Evolutionary conservation across 441 rosid genomes (phyloP).

Genomic region (Brassica hybrid): DNA sequence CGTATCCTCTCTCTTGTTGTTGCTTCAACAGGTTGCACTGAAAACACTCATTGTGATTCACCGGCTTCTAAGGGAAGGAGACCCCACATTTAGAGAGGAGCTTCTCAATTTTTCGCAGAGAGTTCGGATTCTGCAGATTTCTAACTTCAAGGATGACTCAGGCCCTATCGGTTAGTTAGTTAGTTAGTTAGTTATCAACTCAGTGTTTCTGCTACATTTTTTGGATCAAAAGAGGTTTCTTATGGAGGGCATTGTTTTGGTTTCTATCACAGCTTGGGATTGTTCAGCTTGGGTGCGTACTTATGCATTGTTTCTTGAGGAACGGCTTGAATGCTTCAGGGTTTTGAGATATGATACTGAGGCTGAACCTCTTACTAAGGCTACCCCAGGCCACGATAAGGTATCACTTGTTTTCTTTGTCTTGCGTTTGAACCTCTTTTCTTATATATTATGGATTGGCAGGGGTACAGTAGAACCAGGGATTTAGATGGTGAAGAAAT

Average conservation of each 20-base stretch:
- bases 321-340: slow-evolving; percentile 94
- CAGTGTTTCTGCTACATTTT: slow-evolving; percentile 4
- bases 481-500: too few species aligned
- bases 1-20: neutral
- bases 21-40: too few species aligned
- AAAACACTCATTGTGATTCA: too few species aligned
- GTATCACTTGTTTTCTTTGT: slow-evolving; percentile 45
- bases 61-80: too few species aligned
- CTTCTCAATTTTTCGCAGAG: too few species aligned
- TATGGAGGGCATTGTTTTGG: neutral
- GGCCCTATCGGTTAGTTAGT: too few species aligned
- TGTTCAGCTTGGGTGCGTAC: slow-evolving; percentile 99
- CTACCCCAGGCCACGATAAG: slow-evolving; percentile 87
- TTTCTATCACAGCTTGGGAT: slow-evolving; percentile 80
- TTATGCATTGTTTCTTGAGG: slow-evolving; percentile 92
- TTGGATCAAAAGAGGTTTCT: neutral
- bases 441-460: slow-evolving; percentile 28
- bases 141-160: too few species aligned
- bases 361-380: slow-evolving; percentile 83
- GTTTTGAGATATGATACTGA: slow-evolving; percentile 90
- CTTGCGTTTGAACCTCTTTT: slow-evolving; percentile 3
- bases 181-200: neutral
- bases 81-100: too few species aligned
- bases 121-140: too few species aligned
- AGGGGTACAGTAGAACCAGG: slow-evolving; percentile 95